Evolutionary conservation across 805 yeast species (phyloP), one percentile per base, ranked within the genome.

Genomic region (Ogataea naganishii): DNA sequence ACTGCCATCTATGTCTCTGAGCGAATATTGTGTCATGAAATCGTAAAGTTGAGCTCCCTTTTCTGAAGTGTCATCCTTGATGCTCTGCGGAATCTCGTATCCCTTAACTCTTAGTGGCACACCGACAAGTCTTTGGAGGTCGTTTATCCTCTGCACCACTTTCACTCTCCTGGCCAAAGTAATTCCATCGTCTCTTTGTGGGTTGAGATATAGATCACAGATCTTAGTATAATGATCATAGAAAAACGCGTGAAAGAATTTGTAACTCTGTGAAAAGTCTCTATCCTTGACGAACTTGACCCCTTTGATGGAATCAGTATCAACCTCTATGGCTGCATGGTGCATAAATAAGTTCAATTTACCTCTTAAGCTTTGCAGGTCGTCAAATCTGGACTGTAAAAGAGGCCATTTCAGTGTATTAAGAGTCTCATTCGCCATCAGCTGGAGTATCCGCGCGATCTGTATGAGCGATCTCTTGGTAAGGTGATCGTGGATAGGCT

Each of bases 371-470:
- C 45, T 54, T 4, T 46, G 37, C 14, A 73, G 35, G 30, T 70
- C 72, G 2, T 58, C 63, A 24, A 52, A 49, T 33, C 62, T 57
- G 3, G 62, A 34, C 6, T 50, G 50, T 26, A 78, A 50, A 1
- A 74, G 51, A 1, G 82, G 77, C 72, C 82, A 75, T 49, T 75
- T 86, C 28, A 79, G 57, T 14, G 77, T 54, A 5, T 66, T 62
- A 4, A 82, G 63, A 0, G 94, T 67, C 18, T 85, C 88, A 50
- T 88, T 89, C 1, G 94, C 95, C 59, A 88, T 72, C 40, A 80
- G 73, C 55, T 89, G 97, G 14, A 89, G 58, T 13, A 81, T 77
- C 44, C 85, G 83, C 3, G 95, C 95, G 20, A 88, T 52, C 32
- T 82, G 75, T 32, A 88, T 74, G 29, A 83, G 66, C 0, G 84